phyloP scores from a whole-genome alignment of 2,329 filamentous ascomycete species.

The Cephalotrichum gorgonifer region DNA sequence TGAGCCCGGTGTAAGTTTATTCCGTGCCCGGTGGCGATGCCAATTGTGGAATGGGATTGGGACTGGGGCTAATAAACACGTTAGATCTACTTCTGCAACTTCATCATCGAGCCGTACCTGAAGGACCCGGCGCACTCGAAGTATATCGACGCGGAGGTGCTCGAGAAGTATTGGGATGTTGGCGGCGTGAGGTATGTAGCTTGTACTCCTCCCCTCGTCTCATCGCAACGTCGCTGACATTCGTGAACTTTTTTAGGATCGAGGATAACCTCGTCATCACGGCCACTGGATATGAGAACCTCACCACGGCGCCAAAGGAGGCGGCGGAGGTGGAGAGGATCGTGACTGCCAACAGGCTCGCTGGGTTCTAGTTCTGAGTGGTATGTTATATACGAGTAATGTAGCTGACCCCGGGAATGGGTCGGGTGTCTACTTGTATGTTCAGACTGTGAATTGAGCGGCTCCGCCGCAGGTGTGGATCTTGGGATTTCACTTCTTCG shows the following conservation, averaged over 20 bases:
- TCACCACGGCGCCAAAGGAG: conserved; percentile 63
- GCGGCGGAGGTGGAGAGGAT: conserved; percentile 44
- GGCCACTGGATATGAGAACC: conserved; percentile 55
- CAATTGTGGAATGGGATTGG: not conserved
- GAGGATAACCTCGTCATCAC: conserved; percentile 69
- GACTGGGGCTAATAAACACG: not conserved
- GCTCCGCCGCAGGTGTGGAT: too few species aligned
- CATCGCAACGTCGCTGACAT: not conserved
- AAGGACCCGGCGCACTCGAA: conserved; percentile 60
- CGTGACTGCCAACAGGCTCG: conserved; percentile 7
- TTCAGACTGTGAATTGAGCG: too few species aligned
- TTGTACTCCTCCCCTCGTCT: not conserved
- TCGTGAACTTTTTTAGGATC: conserved; percentile 25
- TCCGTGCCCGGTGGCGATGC: not conserved
- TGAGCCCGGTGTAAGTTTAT: conserved; percentile 66
- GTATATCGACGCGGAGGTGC: conserved; percentile 64
- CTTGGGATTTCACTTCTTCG: too few species aligned
- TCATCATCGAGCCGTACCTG: conserved; percentile 75
- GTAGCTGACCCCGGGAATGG: not conserved
- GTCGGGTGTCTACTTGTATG: too few species aligned
- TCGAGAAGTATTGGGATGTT: conserved; percentile 75
- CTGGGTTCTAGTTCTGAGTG: not conserved
- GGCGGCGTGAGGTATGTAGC: conserved; percentile 59
- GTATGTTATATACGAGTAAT: not conserved
- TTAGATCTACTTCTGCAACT: conserved; percentile 80